phyloP scores from a whole-genome alignment of 768 basidiomycete genomes.

The Naganishia onofrii region DNA sequence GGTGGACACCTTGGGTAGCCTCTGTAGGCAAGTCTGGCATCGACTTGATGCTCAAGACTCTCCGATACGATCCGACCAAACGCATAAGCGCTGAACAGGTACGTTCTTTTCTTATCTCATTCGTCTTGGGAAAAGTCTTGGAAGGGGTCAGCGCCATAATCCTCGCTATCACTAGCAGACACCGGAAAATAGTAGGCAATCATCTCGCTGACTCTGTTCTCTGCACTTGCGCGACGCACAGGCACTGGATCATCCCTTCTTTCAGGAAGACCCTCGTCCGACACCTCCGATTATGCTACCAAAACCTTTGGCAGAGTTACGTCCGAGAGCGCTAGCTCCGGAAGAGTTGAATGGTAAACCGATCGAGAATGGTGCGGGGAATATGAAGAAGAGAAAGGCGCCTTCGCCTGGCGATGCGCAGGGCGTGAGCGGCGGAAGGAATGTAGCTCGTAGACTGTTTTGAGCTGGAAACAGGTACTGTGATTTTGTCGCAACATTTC shows the following conservation, averaged over 20 bases:
- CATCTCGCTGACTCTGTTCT: neutral
- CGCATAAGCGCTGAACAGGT: conserved; percentile 79
- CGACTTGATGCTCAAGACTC: conserved; percentile 73
- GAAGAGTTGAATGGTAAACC: conserved; percentile 50
- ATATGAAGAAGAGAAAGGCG: conserved; percentile 40
- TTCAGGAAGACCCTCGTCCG: conserved; percentile 78
- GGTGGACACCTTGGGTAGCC: conserved; percentile 70
- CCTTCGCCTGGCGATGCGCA: conserved; percentile 35
- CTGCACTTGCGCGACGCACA: conserved; percentile 46
- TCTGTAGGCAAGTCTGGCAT: conserved; percentile 82
- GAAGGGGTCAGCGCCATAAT: neutral
- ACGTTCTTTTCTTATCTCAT: conserved; percentile 39
- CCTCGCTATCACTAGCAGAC: neutral
- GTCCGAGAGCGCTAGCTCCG: conserved; percentile 58
- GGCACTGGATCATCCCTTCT: conserved; percentile 85
- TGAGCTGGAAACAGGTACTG: neutral
- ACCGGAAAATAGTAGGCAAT: neutral
- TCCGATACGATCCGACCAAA: conserved; percentile 79
- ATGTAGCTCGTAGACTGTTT: conserved; percentile 38
- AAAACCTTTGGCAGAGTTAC: conserved; percentile 57
- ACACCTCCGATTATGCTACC: conserved; percentile 86
- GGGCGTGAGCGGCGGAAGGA: conserved; percentile 35
- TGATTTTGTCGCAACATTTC: neutral
- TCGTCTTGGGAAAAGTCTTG: neutral
- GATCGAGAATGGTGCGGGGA: conserved; percentile 22